Evolutionary conservation across 441 rosid species (phyloP).

Genomic region (Flueggea neowawraea): DNA sequence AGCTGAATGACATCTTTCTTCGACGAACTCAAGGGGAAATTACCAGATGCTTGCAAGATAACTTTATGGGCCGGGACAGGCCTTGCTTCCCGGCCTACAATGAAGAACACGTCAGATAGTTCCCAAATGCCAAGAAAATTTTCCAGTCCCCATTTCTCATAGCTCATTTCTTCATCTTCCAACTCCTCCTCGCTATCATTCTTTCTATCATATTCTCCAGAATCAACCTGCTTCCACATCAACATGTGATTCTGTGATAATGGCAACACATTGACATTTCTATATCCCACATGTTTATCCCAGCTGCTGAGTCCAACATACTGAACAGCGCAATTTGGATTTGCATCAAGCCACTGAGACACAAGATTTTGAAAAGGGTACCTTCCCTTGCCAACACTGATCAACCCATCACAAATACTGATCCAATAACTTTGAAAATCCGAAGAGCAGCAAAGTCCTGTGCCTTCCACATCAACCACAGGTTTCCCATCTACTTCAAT

Average conservation of each 20-base stretch:
- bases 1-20: slow-evolving; percentile 47
- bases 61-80: slow-evolving; percentile 85
- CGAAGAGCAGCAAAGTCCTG: slow-evolving; percentile 78
- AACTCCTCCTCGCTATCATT: slow-evolving; percentile 51
- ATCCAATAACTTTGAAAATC: slow-evolving; percentile 97
- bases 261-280: slow-evolving; percentile 91
- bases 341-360: slow-evolving; percentile 87
- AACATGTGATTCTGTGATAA: slow-evolving; percentile 70
- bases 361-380: slow-evolving; percentile 97
- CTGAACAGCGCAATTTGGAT: slow-evolving; percentile 80
- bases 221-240: slow-evolving; percentile 90
- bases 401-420: slow-evolving; percentile 88
- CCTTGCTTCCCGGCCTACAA: slow-evolving; percentile 65
- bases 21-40: slow-evolving; percentile 47
- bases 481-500: slow-evolving; percentile 90
- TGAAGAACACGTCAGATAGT: slow-evolving; percentile 64
- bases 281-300: slow-evolving; percentile 98
- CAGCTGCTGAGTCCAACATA: slow-evolving; percentile 96
- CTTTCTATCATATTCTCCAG: slow-evolving; percentile 41
- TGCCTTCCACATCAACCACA: slow-evolving; percentile 80
- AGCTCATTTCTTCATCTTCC: slow-evolving; percentile 33
- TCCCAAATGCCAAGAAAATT: slow-evolving; percentile 86
- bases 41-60: slow-evolving; percentile 83
- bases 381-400: slow-evolving; percentile 86
- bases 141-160: slow-evolving; percentile 80